Evolutionary conservation across 306 rosid genomes (phyloP).

Genomic region (Casuarina glauca): DNA sequence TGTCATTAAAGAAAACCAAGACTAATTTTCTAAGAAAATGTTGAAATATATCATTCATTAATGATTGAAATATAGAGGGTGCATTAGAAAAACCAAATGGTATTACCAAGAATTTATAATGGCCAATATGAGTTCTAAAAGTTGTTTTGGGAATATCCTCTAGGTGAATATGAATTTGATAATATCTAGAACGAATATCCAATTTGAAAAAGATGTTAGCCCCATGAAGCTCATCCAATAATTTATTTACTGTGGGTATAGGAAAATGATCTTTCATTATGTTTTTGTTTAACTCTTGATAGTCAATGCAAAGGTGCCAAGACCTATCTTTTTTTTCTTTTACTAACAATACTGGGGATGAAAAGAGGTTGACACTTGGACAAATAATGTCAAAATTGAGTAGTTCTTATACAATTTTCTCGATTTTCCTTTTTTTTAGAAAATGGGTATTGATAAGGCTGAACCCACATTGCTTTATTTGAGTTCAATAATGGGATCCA

Average conservation of each 20-base stretch:
- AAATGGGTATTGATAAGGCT: no score
- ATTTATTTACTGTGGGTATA: not conserved
- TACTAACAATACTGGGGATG: not conserved
- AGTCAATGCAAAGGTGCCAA: not conserved
- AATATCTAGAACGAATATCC: not conserved
- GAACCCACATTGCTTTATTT: no score
- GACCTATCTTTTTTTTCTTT: not conserved
- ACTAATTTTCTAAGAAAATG: no score
- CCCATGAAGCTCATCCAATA: not conserved
- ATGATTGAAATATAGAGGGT: no score
- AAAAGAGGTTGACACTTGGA: not conserved
- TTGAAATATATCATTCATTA: no score
- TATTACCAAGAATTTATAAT: not conserved
- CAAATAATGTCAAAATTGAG: no score
- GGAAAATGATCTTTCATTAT: slow-evolving; percentile 1
- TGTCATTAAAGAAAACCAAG: no score
- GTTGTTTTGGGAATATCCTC: not conserved
- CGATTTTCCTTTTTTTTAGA: no score
- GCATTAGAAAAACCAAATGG: not conserved
- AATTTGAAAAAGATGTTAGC: not conserved
- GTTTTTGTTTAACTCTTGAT: not conserved
- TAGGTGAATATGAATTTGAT: not conserved
- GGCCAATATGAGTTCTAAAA: no score
- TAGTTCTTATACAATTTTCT: no score
- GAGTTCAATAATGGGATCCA: no score